Base-by-base conservation (phyloP, 495 filamentous ascomycete species). In the Talaromyces adpressus region DNA sequence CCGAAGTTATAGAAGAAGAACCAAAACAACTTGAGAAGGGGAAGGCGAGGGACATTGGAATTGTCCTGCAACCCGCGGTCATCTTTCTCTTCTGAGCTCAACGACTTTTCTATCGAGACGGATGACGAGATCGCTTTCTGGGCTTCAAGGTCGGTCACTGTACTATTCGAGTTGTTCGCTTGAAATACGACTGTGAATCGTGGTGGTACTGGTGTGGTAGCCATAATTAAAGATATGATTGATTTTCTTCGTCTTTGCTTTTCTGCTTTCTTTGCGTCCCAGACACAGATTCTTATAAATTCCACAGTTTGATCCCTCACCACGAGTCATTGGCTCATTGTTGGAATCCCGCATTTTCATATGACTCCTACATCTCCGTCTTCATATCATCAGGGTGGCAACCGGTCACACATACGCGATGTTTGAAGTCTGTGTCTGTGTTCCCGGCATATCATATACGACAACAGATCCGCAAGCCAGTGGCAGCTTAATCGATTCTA, bases 1-100 rank as follows among this genome's bases (percentile, higher is more conserved):
- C 73, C 71, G 61, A 76, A 75, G 61, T 74, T 72, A 53, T 68
- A 71, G 64, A 76, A 75, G 66, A 76, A 76, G 54, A 70, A 73
- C 71, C 73, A 76, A 45, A 76, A 76, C 7, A 76, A 68, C 23
- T 57, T 49, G 2, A 54, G 52, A 14, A 71, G 61, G 11, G 70
- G 65, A 39, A 76, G 63, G 12, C 57, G 62, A 6, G 73, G 73
- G 18, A 73, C 71, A 56, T 70, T 68, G 16, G 71, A 73, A 54
- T 72, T 75, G 59, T 69, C 63, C n/a, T 59, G 29, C 12, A 59
- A 25, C 1, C 45, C n/a, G 6, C n/a, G 11, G 9, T 25, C 52
- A 30, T 56, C 23, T 11, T 29, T 29, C 2, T 14, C 52, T 20
- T 20, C 45, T 20, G 45, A 49, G n/a, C 5, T 49, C 16, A 22